Conservation (phyloP, 352 stramenopile species). For the Elongisporangium anandrum region DNA sequence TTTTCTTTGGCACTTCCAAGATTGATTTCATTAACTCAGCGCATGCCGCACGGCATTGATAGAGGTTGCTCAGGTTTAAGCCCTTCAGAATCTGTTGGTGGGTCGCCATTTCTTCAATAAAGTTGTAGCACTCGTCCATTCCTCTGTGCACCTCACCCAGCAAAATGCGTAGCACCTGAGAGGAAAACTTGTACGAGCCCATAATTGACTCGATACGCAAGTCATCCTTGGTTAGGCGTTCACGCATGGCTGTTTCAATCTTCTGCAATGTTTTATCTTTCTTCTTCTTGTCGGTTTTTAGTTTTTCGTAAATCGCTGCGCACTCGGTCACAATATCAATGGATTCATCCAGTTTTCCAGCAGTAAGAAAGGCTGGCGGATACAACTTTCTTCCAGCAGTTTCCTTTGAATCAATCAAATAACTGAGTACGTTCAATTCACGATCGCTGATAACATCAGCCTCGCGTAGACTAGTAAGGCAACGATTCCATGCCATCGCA, state of each 20-base stretch:
- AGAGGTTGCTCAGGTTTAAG: slow-evolving; percentile 70
- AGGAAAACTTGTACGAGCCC: slow-evolving; percentile 87
- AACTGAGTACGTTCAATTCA: slow-evolving; percentile 79
- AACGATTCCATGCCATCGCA: slow-evolving; percentile 84
- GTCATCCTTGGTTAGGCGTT: slow-evolving; percentile 78
- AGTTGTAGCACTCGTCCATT: slow-evolving; percentile 76
- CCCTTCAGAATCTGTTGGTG: slow-evolving; percentile 74
- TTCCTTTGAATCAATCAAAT: slow-evolving; percentile 79
- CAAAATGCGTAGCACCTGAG: slow-evolving; percentile 69
- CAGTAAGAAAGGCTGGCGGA: slow-evolving; percentile 73
- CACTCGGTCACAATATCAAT: slow-evolving; percentile 85
- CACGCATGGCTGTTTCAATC: slow-evolving; percentile 78
- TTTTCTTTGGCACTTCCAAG: slow-evolving; percentile 73
- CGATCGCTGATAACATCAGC: slow-evolving; percentile 78
- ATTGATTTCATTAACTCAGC: slow-evolving; percentile 84
- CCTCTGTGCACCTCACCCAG: slow-evolving; percentile 84
- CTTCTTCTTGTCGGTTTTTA: slow-evolving; percentile 84
- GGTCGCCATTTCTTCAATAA: slow-evolving; percentile 77
- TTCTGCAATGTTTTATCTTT: slow-evolving; percentile 85
- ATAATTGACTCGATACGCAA: slow-evolving; percentile 76
- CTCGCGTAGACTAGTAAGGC: slow-evolving; percentile 63
- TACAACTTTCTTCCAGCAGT: slow-evolving; percentile 67
- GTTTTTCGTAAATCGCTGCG: slow-evolving; percentile 69
- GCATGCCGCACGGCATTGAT: slow-evolving; percentile 54
- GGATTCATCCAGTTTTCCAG: slow-evolving; percentile 78